These are phyloP conservation scores for Globisporangium cystogenes DNA, from an alignment of 352 stramenopile species.

Conservation along the genomic window DNA sequence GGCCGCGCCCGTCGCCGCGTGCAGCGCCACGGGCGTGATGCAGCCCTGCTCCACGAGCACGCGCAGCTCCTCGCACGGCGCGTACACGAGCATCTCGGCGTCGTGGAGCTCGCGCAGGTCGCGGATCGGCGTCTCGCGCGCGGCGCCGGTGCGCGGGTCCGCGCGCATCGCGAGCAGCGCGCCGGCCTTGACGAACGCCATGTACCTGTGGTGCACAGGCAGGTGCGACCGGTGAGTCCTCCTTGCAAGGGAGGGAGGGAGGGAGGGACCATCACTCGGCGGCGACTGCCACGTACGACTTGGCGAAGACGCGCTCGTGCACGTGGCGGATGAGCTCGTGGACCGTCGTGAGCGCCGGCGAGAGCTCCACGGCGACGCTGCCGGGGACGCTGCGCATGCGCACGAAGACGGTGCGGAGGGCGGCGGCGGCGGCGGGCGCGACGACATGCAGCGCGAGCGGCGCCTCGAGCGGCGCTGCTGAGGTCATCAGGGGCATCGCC, in stretches of 20 bases:
- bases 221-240: too few species aligned
- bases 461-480: slow-evolving; percentile 17
- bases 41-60: slow-evolving; percentile 67
- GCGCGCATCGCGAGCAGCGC: slow-evolving; percentile 38
- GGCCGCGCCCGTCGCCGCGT: slow-evolving; percentile 3
- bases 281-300: slow-evolving; percentile 31
- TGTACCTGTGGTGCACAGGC: too few species aligned
- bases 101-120: slow-evolving; percentile 42
- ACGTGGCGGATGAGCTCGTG: slow-evolving; percentile 59
- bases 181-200: slow-evolving; percentile 43
- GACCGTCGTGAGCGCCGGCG: slow-evolving; percentile 22
- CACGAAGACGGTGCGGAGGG: slow-evolving; percentile 39
- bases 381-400: slow-evolving; percentile 68
- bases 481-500: slow-evolving; percentile 43
- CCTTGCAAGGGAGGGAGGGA: too few species aligned
- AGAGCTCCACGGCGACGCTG: slow-evolving; percentile 51
- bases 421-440: background rate
- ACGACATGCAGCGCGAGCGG: slow-evolving; percentile 46
- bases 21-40: slow-evolving; percentile 31
- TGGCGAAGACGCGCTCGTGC: slow-evolving; percentile 67
- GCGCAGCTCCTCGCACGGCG: slow-evolving; percentile 65
- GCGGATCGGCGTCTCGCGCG: slow-evolving; percentile 36
- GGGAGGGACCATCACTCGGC: too few species aligned
- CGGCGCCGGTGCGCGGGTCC: slow-evolving; percentile 7
- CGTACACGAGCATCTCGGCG: slow-evolving; percentile 62